Percentiles rank a stretch among this genome's conserved stretches.
Conservation (phyloP, 352 stramenopile species). For the Pythium phragmitis region DNA sequence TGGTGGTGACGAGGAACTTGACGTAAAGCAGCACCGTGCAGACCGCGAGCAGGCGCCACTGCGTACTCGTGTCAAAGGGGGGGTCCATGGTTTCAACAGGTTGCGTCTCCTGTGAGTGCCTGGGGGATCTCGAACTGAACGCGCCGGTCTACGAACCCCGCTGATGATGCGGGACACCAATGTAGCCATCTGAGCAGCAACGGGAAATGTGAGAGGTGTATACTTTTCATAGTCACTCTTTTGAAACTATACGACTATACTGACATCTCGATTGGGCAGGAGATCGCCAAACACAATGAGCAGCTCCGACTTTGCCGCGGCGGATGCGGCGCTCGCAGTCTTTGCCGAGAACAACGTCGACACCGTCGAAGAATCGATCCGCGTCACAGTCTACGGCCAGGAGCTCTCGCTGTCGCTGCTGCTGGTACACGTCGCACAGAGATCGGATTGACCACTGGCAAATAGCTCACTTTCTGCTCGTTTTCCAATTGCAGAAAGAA, state of each 20-base stretch:
- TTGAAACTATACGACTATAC: neutral
- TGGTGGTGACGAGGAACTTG: conserved; percentile 56
- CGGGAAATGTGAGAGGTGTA: neutral
- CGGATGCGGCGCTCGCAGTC: conserved; percentile 35
- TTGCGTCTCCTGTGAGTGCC: neutral
- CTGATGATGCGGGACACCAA: neutral
- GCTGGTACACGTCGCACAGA: conserved; percentile 35
- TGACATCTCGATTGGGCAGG: neutral
- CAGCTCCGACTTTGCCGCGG: neutral
- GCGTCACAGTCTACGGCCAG: conserved; percentile 52
- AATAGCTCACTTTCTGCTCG: neutral
- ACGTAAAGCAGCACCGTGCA: conserved; percentile 46
- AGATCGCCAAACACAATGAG: neutral
- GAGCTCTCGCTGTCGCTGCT: conserved; percentile 62
- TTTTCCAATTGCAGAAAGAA: conserved; percentile 44
- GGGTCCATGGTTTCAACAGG: neutral
- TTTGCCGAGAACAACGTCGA: conserved; percentile 58
- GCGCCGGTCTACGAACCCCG: neutral
- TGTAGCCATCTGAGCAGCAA: neutral
- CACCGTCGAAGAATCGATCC: conserved; percentile 51
- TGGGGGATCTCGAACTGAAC: neutral
- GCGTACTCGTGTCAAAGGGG: neutral
- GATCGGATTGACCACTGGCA: neutral
- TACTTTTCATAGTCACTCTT: conserved; percentile 4
- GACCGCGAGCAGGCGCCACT: conserved; percentile 14